These are phyloP conservation scores for Leishmania mexicana DNA, from an alignment of 208 protist species.

Conservation along the genomic window DNA sequence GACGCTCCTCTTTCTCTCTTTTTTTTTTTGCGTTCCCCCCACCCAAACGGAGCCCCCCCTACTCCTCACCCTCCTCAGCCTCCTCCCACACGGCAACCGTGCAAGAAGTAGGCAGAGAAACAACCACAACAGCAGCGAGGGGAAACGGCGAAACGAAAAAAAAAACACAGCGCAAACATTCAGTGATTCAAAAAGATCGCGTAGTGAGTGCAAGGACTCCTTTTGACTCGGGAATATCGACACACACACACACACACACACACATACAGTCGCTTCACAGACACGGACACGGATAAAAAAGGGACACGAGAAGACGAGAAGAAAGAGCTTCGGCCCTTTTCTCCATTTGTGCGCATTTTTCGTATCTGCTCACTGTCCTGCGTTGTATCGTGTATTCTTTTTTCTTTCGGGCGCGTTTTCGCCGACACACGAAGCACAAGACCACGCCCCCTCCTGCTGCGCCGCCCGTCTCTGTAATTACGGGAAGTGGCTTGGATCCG, in stretches of 20 bases:
- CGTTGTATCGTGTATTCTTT: not conserved
- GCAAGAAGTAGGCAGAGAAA: not conserved
- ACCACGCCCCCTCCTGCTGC: not conserved
- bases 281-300: not conserved
- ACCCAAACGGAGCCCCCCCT: not conserved
- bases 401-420: not conserved
- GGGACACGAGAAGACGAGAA: not conserved
- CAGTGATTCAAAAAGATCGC: not conserved
- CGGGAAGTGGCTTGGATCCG: not conserved
- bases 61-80: too few species aligned
- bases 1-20: not conserved
- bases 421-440: too few species aligned
- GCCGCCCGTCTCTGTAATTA: not conserved
- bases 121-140: not conserved
- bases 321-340: not conserved
- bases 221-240: not conserved
- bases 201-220: not conserved
- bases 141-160: not conserved
- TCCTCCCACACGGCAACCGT: not conserved
- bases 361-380: not conserved
- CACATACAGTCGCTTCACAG: too few species aligned
- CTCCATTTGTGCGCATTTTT: not conserved
- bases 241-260: not conserved
- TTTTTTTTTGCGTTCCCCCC: not conserved
- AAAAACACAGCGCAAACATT: not conserved